phyloP scores from a whole-genome alignment of 129 eudicot species.

The Gnaphalium uliginosum region DNA sequence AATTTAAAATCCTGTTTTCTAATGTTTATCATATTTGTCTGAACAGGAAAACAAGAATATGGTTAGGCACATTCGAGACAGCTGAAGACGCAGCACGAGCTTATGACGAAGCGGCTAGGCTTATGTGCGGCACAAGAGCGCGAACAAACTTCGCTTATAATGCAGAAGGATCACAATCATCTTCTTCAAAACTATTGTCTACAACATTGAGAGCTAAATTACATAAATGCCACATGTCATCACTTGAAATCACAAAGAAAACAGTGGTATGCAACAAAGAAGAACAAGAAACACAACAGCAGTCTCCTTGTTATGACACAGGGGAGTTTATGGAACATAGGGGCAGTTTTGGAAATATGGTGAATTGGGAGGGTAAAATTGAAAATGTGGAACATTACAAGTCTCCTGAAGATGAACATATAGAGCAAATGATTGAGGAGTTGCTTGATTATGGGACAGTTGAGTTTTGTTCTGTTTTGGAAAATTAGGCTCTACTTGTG shows the following conservation, averaged over 20 bases:
- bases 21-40: slow-evolving; percentile 9
- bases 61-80: slow-evolving; percentile 96
- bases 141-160: slow-evolving; percentile 69
- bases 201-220: slow-evolving; percentile 77
- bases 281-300: slow-evolving; percentile 37
- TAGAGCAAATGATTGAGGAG: slow-evolving; percentile 94
- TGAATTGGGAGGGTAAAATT: slow-evolving; percentile 36
- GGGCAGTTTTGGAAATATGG: slow-evolving; percentile 24
- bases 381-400: slow-evolving; percentile 43
- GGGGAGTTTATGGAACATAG: slow-evolving; percentile 28
- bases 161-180: slow-evolving; percentile 30
- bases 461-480: slow-evolving; percentile 69
- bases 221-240: slow-evolving; percentile 78
- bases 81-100: slow-evolving; percentile 98
- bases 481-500: slow-evolving; percentile 26
- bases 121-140: slow-evolving; percentile 88
- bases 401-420: slow-evolving; percentile 80
- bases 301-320: slow-evolving; percentile 25
- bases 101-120: slow-evolving; percentile 92
- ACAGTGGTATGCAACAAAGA: slow-evolving; percentile 25
- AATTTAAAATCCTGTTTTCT: neutral
- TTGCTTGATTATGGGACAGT: slow-evolving; percentile 84
- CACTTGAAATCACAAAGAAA: slow-evolving; percentile 57
- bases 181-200: slow-evolving; percentile 56
- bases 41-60: slow-evolving; percentile 85